These are phyloP conservation scores for Penicillium salamii DNA, from an alignment of 495 filamentous ascomycete species.

Conservation along the genomic window DNA sequence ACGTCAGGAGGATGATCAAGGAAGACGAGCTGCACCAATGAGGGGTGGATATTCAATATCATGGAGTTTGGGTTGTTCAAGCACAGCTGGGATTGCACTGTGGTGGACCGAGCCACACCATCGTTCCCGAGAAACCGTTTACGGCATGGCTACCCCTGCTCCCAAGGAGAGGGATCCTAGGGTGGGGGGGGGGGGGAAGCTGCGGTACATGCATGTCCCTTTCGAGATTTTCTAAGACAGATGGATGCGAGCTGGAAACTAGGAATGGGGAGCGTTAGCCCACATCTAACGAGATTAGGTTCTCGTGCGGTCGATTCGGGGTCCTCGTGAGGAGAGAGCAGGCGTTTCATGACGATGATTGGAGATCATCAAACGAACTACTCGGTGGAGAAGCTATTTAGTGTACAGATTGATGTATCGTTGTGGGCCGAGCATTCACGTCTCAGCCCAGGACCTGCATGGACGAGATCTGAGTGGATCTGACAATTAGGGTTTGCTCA, in stretches of 20 bases:
- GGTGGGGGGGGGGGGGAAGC: constrained; percentile 1
- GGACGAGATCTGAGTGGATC: constrained; percentile 4
- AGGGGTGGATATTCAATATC: constrained; percentile 20
- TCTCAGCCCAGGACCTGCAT: constrained; percentile 8
- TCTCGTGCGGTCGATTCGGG: constrained; percentile 17
- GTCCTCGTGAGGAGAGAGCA: constrained; percentile 3
- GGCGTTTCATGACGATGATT: constrained; percentile 12
- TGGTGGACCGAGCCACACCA: constrained; percentile 18
- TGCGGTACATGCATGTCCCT: neutral
- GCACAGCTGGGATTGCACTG: constrained; percentile 21
- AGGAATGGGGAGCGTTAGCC: constrained; percentile 4
- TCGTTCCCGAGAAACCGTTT: constrained; percentile 28
- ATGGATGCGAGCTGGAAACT: constrained; percentile 3
- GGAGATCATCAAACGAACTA: constrained; percentile 12
- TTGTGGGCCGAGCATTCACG: neutral
- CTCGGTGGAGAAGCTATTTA: constrained; percentile 10
- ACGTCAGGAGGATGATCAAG: constrained; percentile 29
- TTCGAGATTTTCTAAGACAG: neutral
- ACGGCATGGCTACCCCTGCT: constrained; percentile 13
- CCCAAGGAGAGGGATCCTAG: constrained; percentile 8
- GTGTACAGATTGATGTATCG: too few relatives aligned
- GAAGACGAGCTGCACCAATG: constrained; percentile 33
- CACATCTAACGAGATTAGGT: constrained; percentile 21
- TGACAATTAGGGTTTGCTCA: constrained; percentile 5
- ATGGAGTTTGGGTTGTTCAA: constrained; percentile 15